A percentile compares a stretch with the other conserved stretches of the same genome.
phyloP scores from a whole-genome alignment of 2,329 filamentous ascomycete genomes.

The Juglanconis sp. region DNA sequence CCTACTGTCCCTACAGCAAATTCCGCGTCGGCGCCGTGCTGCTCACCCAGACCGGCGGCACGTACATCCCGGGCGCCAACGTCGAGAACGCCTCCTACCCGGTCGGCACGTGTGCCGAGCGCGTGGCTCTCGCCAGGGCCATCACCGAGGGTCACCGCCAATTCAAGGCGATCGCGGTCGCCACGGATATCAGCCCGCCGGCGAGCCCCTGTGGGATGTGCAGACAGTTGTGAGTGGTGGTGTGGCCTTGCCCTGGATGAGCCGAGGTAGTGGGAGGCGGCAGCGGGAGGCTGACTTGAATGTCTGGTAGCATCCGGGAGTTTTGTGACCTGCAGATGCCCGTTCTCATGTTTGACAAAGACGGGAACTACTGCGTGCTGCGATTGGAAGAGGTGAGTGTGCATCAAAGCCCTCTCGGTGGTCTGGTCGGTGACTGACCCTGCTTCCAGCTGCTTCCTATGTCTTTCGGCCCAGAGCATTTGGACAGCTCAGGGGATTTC shows the following conservation, averaged over 20 bases:
- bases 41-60: slow-evolving; percentile 46
- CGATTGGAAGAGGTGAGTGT: slow-evolving; percentile 62
- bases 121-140: slow-evolving; percentile 81
- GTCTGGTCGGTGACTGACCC: slow-evolving; percentile 4
- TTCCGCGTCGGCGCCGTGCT: slow-evolving; percentile 88
- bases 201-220: slow-evolving; percentile 92
- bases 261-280: not conserved
- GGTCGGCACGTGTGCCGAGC: slow-evolving; percentile 92
- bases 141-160: slow-evolving; percentile 55
- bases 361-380: slow-evolving; percentile 68
- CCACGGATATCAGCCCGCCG: slow-evolving; percentile 70
- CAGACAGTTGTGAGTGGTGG: slow-evolving; percentile 71
- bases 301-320: slow-evolving; percentile 62
- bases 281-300: slow-evolving; percentile 8
- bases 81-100: slow-evolving; percentile 93
- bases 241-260: not conserved
- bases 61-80: slow-evolving; percentile 72
- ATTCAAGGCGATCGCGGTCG: slow-evolving; percentile 80
- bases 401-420: not conserved
- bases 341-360: slow-evolving; percentile 88
- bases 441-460: slow-evolving; percentile 55
- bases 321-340: slow-evolving; percentile 68
- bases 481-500: slow-evolving; percentile 9
- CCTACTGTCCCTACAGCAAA: slow-evolving; percentile 90
- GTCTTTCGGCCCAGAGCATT: slow-evolving; percentile 24